These are phyloP conservation scores for Senna tora DNA, from an alignment of 306 rosid species.

Conservation along the genomic window DNA sequence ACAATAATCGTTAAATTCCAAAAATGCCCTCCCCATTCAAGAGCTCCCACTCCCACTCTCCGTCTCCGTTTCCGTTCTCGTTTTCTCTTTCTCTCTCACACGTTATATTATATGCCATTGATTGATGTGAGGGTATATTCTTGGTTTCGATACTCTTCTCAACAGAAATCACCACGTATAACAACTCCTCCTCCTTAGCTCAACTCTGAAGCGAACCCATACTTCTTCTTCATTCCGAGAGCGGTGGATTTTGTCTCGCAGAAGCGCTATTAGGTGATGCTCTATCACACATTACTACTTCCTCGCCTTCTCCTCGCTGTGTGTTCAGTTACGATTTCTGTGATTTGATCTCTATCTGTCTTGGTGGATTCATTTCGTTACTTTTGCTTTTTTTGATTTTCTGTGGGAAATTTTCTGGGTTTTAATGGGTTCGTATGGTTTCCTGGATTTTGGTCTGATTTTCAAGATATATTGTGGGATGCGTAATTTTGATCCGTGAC, in stretches of 20 bases:
- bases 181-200: conserved; percentile 22
- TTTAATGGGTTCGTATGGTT: conserved; percentile 1
- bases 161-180: conserved; percentile 39
- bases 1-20: not conserved
- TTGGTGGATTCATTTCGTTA: conserved; percentile 3
- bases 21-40: conserved; percentile 41
- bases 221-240: conserved; percentile 26
- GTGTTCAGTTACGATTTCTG: conserved; percentile 7
- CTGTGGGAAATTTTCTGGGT: not conserved
- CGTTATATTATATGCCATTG: conserved; percentile 22
- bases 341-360: conserved; percentile 1
- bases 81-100: conserved; percentile 9
- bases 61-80: too few relatives aligned
- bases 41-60: not conserved
- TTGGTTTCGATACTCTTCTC: conserved; percentile 51
- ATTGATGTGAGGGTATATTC: conserved; percentile 59
- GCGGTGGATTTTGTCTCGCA: conserved; percentile 25
- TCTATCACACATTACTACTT: conserved; percentile 17
- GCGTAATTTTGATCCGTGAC: conserved; percentile 6
- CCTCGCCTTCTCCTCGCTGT: not conserved
- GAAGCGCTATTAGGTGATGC: conserved; percentile 32
- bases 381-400: not conserved
- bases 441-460: conserved; percentile 24
- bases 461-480: conserved; percentile 15
- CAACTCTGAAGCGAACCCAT: not conserved